phyloP scores from a whole-genome alignment of 2,329 filamentous ascomycete genomes.

The Claviceps africana region DNA sequence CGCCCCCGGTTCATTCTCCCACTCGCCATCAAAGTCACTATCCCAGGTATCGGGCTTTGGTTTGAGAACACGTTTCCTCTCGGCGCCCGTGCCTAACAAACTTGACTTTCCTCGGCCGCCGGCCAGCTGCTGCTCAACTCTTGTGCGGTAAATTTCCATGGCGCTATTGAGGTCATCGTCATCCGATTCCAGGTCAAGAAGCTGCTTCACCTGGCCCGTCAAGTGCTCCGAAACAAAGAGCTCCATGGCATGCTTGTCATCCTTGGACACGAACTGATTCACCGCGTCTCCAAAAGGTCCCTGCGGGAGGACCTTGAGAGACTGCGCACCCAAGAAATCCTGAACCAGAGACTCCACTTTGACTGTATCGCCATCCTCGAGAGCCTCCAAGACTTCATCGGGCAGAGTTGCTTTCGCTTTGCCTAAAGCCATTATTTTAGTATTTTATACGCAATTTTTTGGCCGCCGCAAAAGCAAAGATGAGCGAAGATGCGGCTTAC shows the following conservation, averaged over 20 bases:
- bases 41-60: slow-evolving; percentile 75
- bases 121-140: slow-evolving; percentile 57
- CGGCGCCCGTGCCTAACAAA: slow-evolving; percentile 16
- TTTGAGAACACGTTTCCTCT: slow-evolving; percentile 40
- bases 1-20: slow-evolving; percentile 64
- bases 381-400: slow-evolving; percentile 46
- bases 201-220: slow-evolving; percentile 53
- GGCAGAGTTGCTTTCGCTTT: slow-evolving; percentile 33
- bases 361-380: slow-evolving; percentile 48
- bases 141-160: slow-evolving; percentile 58
- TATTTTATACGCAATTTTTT: slow-evolving; percentile 1
- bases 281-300: slow-evolving; percentile 90
- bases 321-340: slow-evolving; percentile 76
- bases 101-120: slow-evolving; percentile 37
- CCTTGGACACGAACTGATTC: slow-evolving; percentile 83
- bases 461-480: background rate
- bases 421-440: slow-evolving; percentile 11
- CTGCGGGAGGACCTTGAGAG: slow-evolving; percentile 82
- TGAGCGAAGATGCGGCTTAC: slow-evolving; percentile 10
- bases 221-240: slow-evolving; percentile 62
- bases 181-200: slow-evolving; percentile 51
- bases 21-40: slow-evolving; percentile 73
- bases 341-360: slow-evolving; percentile 81
- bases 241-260: slow-evolving; percentile 87
- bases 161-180: slow-evolving; percentile 53